Evolutionary conservation across 306 rosid genomes (phyloP), one percentile per base, ranked within the genome.

Genomic region (Mimosa pudica): DNA sequence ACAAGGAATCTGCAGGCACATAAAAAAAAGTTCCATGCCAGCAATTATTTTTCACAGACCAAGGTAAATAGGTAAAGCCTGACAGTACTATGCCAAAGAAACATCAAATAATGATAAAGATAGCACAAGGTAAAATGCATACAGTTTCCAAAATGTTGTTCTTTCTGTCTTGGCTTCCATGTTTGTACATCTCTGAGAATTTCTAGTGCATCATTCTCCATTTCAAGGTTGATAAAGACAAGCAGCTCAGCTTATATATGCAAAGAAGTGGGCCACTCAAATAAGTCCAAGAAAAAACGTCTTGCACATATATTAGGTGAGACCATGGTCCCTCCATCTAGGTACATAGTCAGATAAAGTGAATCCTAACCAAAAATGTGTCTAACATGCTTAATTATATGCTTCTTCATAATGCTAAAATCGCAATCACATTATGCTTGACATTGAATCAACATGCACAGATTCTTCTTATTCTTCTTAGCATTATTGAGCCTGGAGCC

Each of bases 131-230:
- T 45, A 45, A 52, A 77, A 76, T 32, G 83, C 88, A 81, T 86
- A 88, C 87, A 86, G 41, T 55, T 71, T 49, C 74, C 77, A 24
- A 89, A 8, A 63, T 84, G 79, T 84, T 89, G 85, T 71, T 89
- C 84, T 58, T 89, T 87, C 86, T 24, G 30, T 24, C 30, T 38
- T 91, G 79, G 94, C 90, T 84, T 92, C 97, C 85, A 91, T 85
- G 85, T 87, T 87, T 60, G 98, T 89, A 63, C 98, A 71, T 90
- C 96, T 81, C 86, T 92, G 46, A 95, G 94, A 38, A 93, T 87
- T 83, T 95, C 92, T 68, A 91, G 98, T 55, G 98, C 98, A 81
- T 95, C 98, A 80, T 86, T 88, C 74, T 95, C 97, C 98, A 93
- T 95, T 58, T 92, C 89, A 14, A 93, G 97, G 80, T 83, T 86